These are phyloP conservation scores for Mycena vitilis DNA, from an alignment of 768 basidiomycete genomes.

Conservation along the genomic window DNA sequence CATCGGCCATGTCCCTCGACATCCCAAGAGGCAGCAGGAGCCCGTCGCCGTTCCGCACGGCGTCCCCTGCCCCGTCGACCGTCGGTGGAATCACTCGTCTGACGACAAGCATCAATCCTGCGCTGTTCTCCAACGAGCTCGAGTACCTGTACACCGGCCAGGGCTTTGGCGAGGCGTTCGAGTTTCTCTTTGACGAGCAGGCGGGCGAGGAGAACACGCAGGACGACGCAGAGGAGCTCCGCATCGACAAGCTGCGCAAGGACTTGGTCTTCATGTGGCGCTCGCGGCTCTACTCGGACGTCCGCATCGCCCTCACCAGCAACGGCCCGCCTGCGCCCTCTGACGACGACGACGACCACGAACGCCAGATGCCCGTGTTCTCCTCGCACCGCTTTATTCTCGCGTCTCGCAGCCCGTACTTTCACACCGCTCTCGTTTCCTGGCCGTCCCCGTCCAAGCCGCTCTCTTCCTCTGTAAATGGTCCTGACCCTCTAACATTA, in stretches of 20 bases:
- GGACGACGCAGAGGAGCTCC: conserved; percentile 56
- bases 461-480: conserved; percentile 26
- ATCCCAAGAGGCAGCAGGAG: conserved; percentile 55
- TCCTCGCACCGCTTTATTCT: conserved; percentile 95
- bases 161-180: conserved; percentile 88
- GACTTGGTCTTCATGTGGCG: conserved; percentile 98
- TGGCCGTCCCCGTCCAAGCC: conserved; percentile 60
- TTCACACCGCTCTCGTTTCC: conserved; percentile 80
- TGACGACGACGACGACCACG: conserved; percentile 69
- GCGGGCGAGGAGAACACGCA: conserved; percentile 57
- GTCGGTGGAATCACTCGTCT: conserved; percentile 67
- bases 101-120: conserved; percentile 74
- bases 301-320: conserved; percentile 82
- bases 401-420: conserved; percentile 89
- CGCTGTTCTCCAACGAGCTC: too few relatives aligned
- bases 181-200: conserved; percentile 83
- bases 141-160: conserved; percentile 95
- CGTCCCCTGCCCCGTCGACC: conserved; percentile 59
- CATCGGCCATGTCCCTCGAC: conserved; percentile 72
- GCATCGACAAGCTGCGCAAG: conserved; percentile 89
- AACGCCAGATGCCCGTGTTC: conserved; percentile 76
- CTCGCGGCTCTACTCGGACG: conserved; percentile 92
- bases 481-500: conserved; percentile 66
- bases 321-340: conserved; percentile 61
- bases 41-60: conserved; percentile 49